Conservation (phyloP, 129 eudicot species). For the Tagetes patula region DNA sequence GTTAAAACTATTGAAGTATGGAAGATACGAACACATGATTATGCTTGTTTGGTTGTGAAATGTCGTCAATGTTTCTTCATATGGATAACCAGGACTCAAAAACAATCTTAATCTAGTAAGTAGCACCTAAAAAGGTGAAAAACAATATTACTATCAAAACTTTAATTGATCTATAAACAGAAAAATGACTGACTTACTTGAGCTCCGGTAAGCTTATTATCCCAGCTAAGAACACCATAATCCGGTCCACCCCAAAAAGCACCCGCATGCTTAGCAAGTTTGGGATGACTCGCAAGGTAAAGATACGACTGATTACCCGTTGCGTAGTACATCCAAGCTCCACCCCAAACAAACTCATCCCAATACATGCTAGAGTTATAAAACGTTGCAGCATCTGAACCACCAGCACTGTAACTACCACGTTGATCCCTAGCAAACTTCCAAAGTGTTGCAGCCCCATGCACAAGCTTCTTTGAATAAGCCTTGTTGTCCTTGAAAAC, state of each 20-base stretch:
- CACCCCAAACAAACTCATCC: conserved; percentile 96
- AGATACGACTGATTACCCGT: conserved; percentile 83
- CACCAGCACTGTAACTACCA: conserved; percentile 72
- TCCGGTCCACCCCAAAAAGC: conserved; percentile 93
- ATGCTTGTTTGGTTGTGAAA: conserved; percentile 83
- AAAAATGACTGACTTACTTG: conserved; percentile 58
- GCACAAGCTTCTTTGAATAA: conserved; percentile 87
- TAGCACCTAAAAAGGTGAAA: conserved; percentile 53
- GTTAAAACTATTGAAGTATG: conserved; percentile 64
- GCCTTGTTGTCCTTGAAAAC: conserved; percentile 93
- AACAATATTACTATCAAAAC: neutral
- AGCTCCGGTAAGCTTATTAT: conserved; percentile 91
- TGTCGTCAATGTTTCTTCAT: conserved; percentile 74
- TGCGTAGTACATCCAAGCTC: conserved; percentile 91
- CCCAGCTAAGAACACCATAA: conserved; percentile 96
- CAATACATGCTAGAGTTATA: conserved; percentile 82
- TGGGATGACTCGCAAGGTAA: conserved; percentile 68
- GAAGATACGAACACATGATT: conserved; percentile 81
- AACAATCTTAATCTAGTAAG: conserved; percentile 84
- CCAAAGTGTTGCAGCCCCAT: conserved; percentile 80
- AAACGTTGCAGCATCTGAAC: conserved; percentile 63
- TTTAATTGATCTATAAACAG: neutral
- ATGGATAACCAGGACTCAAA: conserved; percentile 93
- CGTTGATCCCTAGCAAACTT: conserved; percentile 73
- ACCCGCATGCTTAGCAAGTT: conserved; percentile 82